Evolutionary conservation across 768 basidiomycete species (phyloP).

Genomic region (Kondoa malvinella): DNA sequence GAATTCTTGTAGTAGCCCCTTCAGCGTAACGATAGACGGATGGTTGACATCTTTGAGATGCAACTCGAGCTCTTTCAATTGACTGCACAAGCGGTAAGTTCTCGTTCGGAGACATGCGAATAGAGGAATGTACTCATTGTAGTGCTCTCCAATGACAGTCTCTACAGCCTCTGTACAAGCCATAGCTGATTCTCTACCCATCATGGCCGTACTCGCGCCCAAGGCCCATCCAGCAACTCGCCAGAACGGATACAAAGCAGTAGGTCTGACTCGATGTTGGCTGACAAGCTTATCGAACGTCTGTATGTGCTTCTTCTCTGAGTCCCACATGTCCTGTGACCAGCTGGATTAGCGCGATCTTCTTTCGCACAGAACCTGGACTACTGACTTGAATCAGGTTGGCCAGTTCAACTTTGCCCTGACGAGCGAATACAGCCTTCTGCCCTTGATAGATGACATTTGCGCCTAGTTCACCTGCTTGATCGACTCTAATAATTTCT

Average conservation of each 20-base stretch:
- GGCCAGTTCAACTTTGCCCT: conserved; percentile 39
- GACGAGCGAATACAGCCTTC: conserved; percentile 42
- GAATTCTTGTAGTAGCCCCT: conserved; percentile 42
- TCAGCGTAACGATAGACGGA: conserved; percentile 21
- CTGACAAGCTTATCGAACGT: conserved; percentile 70
- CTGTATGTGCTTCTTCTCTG: conserved; percentile 74
- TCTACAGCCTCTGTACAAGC: conserved; percentile 97
- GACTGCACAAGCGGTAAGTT: conserved; percentile 37
- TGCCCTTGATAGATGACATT: conserved; percentile 93
- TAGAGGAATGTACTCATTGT: conserved; percentile 54
- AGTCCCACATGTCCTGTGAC: conserved; percentile 83
- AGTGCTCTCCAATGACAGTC: conserved; percentile 94
- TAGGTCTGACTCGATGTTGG: conserved; percentile 73
- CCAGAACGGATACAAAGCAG: conserved; percentile 63
- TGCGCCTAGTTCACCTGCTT: conserved; percentile 86
- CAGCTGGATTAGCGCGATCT: background rate
- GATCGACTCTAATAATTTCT: conserved; percentile 60
- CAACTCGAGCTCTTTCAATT: conserved; percentile 55
- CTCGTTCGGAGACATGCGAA: background rate
- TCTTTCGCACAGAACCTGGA: too few species aligned
- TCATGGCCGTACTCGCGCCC: conserved; percentile 63
- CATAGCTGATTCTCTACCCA: conserved; percentile 91
- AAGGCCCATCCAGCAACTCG: conserved; percentile 73
- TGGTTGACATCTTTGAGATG: conserved; percentile 23
- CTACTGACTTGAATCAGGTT: conserved; percentile 67